Evolutionary conservation across 345 rosid genomes (phyloP).

Genomic region (Carallia brachiata): DNA sequence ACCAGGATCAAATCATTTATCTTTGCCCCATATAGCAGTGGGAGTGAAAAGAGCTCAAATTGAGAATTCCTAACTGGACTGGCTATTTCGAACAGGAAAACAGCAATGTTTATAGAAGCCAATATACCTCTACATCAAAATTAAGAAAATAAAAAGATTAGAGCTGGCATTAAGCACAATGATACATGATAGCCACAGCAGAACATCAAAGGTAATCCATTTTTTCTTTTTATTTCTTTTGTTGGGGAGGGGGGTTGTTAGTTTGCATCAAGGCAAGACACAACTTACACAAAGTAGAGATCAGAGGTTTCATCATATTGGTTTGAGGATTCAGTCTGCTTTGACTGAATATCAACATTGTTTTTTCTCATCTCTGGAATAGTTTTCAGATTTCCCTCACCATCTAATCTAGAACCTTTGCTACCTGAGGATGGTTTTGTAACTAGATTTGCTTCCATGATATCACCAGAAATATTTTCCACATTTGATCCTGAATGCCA

Average conservation of each 20-base stretch:
- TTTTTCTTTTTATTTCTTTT: no score
- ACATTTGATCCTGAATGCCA: constrained; percentile 31
- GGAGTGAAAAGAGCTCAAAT: constrained; percentile 63
- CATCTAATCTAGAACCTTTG: constrained; percentile 18
- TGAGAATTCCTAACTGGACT: constrained; percentile 66
- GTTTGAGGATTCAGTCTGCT: constrained; percentile 26
- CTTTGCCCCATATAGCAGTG: constrained; percentile 80
- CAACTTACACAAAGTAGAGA: constrained; percentile 61
- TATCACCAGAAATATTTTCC: constrained; percentile 12
- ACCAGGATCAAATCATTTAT: constrained; percentile 73
- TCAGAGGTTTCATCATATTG: constrained; percentile 52
- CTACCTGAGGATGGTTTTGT: constrained; percentile 24
- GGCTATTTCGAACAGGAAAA: constrained; percentile 77
- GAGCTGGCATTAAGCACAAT: neutral
- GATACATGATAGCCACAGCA: neutral
- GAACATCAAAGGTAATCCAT: neutral
- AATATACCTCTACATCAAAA: constrained; percentile 54
- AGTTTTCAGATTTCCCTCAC: constrained; percentile 25
- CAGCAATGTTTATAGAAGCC: constrained; percentile 75
- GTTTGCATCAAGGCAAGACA: constrained; percentile 2
- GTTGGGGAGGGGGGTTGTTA: no score
- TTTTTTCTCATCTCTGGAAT: constrained; percentile 16
- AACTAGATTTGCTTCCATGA: constrained; percentile 19
- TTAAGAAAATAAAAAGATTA: constrained; percentile 9
- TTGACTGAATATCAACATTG: constrained; percentile 18